Conservation (phyloP, 164 flowering plant genomes). For the Piper longum region DNA sequence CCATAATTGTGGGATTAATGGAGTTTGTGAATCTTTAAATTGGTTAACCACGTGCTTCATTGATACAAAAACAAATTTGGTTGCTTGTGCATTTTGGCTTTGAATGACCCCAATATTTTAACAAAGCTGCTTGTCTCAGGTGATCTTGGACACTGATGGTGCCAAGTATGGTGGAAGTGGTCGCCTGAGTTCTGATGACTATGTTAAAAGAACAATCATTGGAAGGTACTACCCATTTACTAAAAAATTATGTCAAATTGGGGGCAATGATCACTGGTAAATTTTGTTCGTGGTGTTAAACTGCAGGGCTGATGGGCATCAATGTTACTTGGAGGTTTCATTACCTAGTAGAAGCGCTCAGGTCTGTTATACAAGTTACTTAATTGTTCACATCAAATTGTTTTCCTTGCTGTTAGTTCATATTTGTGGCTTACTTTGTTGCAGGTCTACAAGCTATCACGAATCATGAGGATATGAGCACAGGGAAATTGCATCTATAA, state of each 20-base stretch:
- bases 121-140: slow-evolving; percentile 20
- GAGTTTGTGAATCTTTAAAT: too few relatives aligned
- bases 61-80: background rate
- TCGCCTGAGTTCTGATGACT: slow-evolving; percentile 17
- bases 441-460: background rate
- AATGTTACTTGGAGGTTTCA: slow-evolving; percentile 5
- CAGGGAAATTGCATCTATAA: background rate
- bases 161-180: slow-evolving; percentile 70
- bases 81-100: background rate
- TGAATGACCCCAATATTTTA: background rate
- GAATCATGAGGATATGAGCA: slow-evolving; percentile 7
- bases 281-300: background rate
- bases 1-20: too few relatives aligned
- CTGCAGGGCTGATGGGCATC: slow-evolving; percentile 5
- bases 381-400: too few relatives aligned
- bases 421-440: too few relatives aligned
- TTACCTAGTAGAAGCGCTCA: slow-evolving; percentile 8
- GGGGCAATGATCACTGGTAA: too few relatives aligned
- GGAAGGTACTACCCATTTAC: slow-evolving; percentile 3
- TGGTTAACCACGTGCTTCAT: background rate
- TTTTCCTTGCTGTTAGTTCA: too few relatives aligned
- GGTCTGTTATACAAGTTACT: background rate
- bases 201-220: slow-evolving; percentile 5
- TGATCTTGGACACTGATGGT: slow-evolving; percentile 71
- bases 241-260: too few relatives aligned